A percentile compares a stretch with the other conserved stretches of the same genome.
These are phyloP conservation scores for Stenogyne calaminthoides DNA, from an alignment of 305 asterid genomes.

Conservation along the genomic window DNA sequence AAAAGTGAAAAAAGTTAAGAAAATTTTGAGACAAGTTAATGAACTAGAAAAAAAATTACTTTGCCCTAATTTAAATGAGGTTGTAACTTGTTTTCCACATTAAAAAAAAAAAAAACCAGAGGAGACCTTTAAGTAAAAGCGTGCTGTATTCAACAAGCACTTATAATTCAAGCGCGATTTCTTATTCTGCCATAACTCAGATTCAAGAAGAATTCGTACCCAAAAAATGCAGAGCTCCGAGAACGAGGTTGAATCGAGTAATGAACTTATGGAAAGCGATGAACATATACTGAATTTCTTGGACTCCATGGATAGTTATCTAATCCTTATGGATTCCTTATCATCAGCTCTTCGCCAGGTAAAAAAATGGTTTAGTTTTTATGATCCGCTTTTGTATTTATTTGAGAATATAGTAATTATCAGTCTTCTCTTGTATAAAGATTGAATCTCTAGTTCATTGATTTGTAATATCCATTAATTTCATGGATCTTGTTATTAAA, in stretches of 20 bases:
- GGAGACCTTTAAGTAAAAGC: too few species aligned
- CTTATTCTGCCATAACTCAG: not conserved
- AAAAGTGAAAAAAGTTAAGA: too few species aligned
- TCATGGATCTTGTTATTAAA: slow-evolving; percentile 13
- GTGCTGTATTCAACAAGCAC: not conserved
- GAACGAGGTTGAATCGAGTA: slow-evolving; percentile 35
- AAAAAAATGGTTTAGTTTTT: not conserved
- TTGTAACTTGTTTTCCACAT: too few species aligned
- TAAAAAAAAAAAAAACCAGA: too few species aligned
- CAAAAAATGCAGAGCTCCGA: slow-evolving; percentile 39
- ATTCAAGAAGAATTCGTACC: slow-evolving; percentile 3
- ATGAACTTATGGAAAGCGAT: slow-evolving; percentile 38
- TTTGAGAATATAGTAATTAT: slow-evolving; percentile 5
- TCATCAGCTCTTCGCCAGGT: slow-evolving; percentile 90
- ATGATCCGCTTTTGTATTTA: slow-evolving; percentile 12
- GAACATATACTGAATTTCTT: slow-evolving; percentile 55
- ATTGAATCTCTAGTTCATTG: not conserved
- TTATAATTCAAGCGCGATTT: not conserved
- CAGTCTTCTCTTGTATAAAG: not conserved
- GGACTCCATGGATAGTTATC: slow-evolving; percentile 74
- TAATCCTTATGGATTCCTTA: slow-evolving; percentile 60
- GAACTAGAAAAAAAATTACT: too few species aligned
- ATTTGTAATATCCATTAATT: not conserved
- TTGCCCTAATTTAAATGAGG: too few species aligned
- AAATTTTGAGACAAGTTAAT: too few species aligned